Percentiles rank a stretch among this genome's conserved stretches.
These are phyloP conservation scores for Candida smagusa DNA, from an alignment of 1,139 yeast species.

Conservation along the genomic window DNA sequence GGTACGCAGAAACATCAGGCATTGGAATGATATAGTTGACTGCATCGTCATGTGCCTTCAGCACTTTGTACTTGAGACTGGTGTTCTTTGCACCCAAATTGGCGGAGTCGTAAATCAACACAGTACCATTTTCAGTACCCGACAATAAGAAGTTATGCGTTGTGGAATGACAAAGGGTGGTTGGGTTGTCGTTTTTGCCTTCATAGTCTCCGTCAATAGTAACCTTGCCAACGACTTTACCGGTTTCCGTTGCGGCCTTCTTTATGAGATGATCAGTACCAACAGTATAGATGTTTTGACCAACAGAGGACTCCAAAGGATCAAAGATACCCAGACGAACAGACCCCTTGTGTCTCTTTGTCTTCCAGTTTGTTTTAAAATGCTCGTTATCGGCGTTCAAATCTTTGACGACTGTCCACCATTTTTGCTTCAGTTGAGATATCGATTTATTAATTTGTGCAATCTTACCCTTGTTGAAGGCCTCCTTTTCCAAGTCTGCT, in stretches of 20 bases:
- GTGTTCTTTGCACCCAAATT: conserved; percentile 24
- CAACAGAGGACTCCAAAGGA: conserved; percentile 42
- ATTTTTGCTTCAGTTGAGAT: conserved; percentile 38
- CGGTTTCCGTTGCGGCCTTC: conserved; percentile 68
- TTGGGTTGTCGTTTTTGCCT: conserved; percentile 38
- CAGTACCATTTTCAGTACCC: conserved; percentile 78
- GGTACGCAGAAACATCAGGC: conserved; percentile 72
- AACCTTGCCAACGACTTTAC: conserved; percentile 66
- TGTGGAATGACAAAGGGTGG: conserved; percentile 60
- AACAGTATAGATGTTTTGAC: conserved; percentile 58
- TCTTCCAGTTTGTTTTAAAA: conserved; percentile 63
- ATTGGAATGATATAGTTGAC: conserved; percentile 70
- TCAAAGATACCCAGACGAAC: conserved; percentile 75
- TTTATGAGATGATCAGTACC: conserved; percentile 83
- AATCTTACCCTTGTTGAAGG: conserved; percentile 26
- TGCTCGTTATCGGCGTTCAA: conserved; percentile 26
- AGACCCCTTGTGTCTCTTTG: conserved; percentile 88
- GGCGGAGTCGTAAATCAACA: conserved; percentile 60
- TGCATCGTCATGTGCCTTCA: conserved; percentile 67
- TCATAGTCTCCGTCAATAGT: conserved; percentile 25
- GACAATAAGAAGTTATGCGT: conserved; percentile 64
- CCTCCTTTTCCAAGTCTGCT: conserved; percentile 20
- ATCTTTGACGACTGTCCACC: conserved; percentile 50
- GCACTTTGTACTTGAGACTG: conserved; percentile 37
- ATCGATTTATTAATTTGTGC: conserved; percentile 29